phyloP scores from a whole-genome alignment of 306 rosid species.

The Urtica urens region DNA sequence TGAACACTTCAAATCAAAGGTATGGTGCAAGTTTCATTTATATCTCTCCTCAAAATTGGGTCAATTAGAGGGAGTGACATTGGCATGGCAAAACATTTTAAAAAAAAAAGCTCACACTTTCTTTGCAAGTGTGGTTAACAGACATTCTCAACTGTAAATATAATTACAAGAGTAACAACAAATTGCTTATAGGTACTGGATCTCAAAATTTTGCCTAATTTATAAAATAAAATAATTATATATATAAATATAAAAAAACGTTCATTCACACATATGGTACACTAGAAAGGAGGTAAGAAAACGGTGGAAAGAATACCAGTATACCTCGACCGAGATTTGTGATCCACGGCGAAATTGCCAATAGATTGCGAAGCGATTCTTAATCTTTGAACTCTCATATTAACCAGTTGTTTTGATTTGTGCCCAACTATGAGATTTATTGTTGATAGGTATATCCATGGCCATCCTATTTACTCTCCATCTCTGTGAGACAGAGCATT shows the following conservation, averaged over 20 bases:
- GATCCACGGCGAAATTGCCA: no score
- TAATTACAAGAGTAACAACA: slow-evolving; percentile 27
- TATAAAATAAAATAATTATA: no score
- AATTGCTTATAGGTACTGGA: slow-evolving; percentile 16
- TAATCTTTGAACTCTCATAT: not conserved
- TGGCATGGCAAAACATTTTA: no score
- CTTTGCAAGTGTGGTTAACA: not conserved
- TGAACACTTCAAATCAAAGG: no score
- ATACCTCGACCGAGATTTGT: not conserved
- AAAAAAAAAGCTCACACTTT: not conserved
- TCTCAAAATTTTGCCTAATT: slow-evolving; percentile 32
- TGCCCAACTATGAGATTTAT: not conserved
- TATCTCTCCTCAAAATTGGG: not conserved
- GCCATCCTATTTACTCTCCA: slow-evolving; percentile 4
- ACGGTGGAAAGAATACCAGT: slow-evolving; percentile 13
- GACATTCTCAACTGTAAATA: slow-evolving; percentile 6
- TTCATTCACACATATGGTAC: slow-evolving; percentile 25
- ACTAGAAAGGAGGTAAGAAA: slow-evolving; percentile 13
- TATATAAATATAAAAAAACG: slow-evolving; percentile 20
- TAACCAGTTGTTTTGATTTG: not conserved
- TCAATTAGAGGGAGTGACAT: not conserved
- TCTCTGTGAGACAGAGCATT: slow-evolving; percentile 22
- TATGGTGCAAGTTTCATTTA: no score
- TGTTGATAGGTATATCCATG: not conserved
- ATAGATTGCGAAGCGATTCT: no score